phyloP scores from a whole-genome alignment of 306 rosid species.

The Acacia crassicarpa region DNA sequence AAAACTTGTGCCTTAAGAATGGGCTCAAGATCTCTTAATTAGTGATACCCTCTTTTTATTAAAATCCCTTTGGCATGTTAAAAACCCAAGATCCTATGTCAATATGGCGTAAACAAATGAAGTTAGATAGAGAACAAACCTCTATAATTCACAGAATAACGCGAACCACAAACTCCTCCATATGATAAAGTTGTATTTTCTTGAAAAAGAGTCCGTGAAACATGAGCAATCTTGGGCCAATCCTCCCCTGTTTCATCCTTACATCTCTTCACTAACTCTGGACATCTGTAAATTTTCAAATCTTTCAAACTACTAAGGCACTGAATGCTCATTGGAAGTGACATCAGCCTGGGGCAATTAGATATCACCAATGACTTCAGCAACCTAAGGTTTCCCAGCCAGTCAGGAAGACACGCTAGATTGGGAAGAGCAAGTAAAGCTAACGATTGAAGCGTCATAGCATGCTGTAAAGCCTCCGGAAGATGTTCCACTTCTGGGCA shows the following conservation, averaged over 20 bases:
- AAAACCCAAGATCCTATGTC: too few species aligned
- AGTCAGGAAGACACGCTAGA: slow-evolving; percentile 15
- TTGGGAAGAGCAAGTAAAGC: not conserved
- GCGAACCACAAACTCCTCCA: too few species aligned
- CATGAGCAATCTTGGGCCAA: not conserved
- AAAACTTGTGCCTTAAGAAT: too few species aligned
- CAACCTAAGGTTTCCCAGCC: slow-evolving; percentile 22
- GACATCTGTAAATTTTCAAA: not conserved
- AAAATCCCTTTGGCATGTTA: too few species aligned
- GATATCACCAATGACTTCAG: not conserved
- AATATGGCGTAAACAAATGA: too few species aligned
- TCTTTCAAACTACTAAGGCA: not conserved
- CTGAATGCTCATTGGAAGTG: not conserved
- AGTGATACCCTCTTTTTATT: too few species aligned
- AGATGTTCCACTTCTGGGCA: slow-evolving; percentile 13
- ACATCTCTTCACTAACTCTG: not conserved
- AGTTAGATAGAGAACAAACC: too few species aligned
- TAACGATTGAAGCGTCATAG: not conserved
- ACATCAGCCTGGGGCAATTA: not conserved
- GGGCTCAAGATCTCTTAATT: too few species aligned
- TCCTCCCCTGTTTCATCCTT: not conserved
- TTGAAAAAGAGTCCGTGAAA: too few species aligned
- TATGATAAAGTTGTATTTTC: too few species aligned
- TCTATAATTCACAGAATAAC: too few species aligned
- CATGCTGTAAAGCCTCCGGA: slow-evolving; percentile 21